Evolutionary conservation across 257 asterid species (phyloP).

Genomic region (Petrea volubilis): DNA sequence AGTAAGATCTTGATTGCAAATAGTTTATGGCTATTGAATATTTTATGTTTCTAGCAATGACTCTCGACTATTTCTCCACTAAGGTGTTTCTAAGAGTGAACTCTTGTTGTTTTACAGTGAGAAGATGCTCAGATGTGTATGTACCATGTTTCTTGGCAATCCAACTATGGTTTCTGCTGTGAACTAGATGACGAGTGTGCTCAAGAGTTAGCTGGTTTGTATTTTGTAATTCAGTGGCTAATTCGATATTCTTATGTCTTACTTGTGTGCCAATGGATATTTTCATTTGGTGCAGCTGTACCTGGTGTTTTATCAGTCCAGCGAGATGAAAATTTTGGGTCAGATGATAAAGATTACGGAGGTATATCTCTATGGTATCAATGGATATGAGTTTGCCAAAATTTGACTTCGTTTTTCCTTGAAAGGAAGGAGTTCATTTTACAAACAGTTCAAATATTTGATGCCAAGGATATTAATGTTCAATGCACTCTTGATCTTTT

Average conservation of each 20-base stretch:
- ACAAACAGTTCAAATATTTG: background rate
- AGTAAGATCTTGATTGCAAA: conserved; percentile 29
- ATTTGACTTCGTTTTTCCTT: background rate
- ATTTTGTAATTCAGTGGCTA: conserved; percentile 6
- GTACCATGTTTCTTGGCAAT: conserved; percentile 74
- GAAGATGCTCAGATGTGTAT: conserved; percentile 95
- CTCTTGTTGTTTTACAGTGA: conserved; percentile 50
- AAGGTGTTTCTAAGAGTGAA: conserved; percentile 15
- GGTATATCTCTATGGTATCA: conserved; percentile 42
- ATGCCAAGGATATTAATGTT: background rate
- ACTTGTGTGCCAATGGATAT: background rate
- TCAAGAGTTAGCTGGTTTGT: conserved; percentile 73
- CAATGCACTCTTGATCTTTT: background rate
- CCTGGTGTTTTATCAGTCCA: conserved; percentile 75
- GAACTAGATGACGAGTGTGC: conserved; percentile 78
- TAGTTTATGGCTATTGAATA: background rate
- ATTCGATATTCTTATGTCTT: background rate
- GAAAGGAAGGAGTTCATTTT: background rate
- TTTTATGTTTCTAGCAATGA: no score
- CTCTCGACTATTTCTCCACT: background rate
- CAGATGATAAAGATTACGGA: conserved; percentile 69
- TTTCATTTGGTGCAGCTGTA: conserved; percentile 47
- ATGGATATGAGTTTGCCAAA: background rate
- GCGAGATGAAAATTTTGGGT: conserved; percentile 64
- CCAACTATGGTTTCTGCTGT: conserved; percentile 85